Evolutionary conservation across 2,329 filamentous ascomycete genomes (phyloP).

Genomic region (Arthrobotrys musiformis): DNA sequence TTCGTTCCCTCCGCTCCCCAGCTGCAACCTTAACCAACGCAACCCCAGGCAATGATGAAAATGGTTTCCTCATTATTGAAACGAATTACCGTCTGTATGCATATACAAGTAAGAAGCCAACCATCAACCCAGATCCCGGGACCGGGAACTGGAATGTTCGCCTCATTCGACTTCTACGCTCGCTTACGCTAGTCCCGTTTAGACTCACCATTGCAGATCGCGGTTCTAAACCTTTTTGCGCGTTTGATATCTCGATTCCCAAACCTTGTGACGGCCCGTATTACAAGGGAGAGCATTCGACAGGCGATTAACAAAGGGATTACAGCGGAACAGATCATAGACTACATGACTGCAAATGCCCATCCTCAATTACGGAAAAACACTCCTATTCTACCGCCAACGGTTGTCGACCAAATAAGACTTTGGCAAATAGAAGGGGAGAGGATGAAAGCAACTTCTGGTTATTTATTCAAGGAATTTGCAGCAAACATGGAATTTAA

Average conservation of each 20-base stretch:
- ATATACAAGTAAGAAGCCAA: conserved; percentile 79
- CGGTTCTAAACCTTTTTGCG: conserved; percentile 88
- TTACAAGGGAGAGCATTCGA: conserved; percentile 88
- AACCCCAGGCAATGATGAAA: conserved; percentile 66
- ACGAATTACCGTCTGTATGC: conserved; percentile 98
- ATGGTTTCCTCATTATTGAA: conserved; percentile 93
- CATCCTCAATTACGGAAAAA: conserved; percentile 85
- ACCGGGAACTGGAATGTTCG: no score
- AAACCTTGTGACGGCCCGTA: conserved; percentile 90
- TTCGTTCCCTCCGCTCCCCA: conserved; percentile 75
- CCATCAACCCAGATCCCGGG: no score
- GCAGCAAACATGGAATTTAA: conserved; percentile 76
- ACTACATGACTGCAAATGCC: conserved; percentile 89
- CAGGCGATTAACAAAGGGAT: conserved; percentile 89
- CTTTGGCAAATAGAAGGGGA: conserved; percentile 98
- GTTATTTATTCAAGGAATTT: conserved; percentile 92
- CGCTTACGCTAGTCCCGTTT: not conserved
- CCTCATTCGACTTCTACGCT: not conserved
- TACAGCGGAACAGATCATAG: conserved; percentile 93
- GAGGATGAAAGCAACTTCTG: conserved; percentile 83
- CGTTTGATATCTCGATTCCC: conserved; percentile 90
- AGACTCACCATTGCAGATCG: conserved; percentile 88
- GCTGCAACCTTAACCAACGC: conserved; percentile 76
- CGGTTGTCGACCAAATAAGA: conserved; percentile 95
- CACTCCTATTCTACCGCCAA: conserved; percentile 83